These are phyloP conservation scores for Fusarium mexicanum DNA, from an alignment of 2,329 filamentous ascomycete genomes.

Conservation along the genomic window DNA sequence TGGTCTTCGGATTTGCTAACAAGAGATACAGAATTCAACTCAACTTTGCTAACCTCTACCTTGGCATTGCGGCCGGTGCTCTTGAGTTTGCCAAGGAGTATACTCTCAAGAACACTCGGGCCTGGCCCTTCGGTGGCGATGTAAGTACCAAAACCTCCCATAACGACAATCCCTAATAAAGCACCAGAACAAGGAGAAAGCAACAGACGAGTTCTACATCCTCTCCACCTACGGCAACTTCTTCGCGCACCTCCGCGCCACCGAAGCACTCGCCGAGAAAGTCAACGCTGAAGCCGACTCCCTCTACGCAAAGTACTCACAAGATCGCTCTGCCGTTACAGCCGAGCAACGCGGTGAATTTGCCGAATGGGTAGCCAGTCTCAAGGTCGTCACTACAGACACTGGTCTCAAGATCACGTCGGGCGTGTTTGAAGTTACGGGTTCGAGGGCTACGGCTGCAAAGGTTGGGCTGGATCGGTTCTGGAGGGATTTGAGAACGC, in stretches of 20 bases:
- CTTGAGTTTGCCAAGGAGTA: conserved; percentile 60
- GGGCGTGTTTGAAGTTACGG: conserved; percentile 61
- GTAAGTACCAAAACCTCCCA: conserved; percentile 44
- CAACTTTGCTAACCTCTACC: conserved; percentile 11
- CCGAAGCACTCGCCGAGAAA: conserved; percentile 66
- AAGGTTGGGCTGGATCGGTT: conserved; percentile 71
- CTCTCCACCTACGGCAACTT: conserved; percentile 72
- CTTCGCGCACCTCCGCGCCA: conserved; percentile 69
- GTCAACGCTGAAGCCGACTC: conserved; percentile 60
- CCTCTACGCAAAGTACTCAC: conserved; percentile 54
- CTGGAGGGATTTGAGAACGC: conserved; percentile 73
- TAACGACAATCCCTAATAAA: accelerated
- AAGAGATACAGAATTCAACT: not conserved
- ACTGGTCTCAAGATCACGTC: conserved; percentile 64
- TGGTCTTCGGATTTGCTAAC: not conserved
- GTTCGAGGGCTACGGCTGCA: conserved; percentile 62
- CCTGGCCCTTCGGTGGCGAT: conserved; percentile 71
- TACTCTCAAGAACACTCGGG: conserved; percentile 64
- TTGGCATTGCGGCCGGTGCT: conserved; percentile 1
- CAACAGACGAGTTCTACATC: conserved; percentile 72
- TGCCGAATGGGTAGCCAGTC: conserved; percentile 63
- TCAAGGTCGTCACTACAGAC: conserved; percentile 56
- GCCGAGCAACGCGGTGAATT: conserved; percentile 65
- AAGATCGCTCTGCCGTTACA: conserved; percentile 55
- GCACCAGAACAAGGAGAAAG: conserved; percentile 59